phyloP scores from a whole-genome alignment of 2,329 filamentous ascomycete genomes.

The Botrytis porri region DNA sequence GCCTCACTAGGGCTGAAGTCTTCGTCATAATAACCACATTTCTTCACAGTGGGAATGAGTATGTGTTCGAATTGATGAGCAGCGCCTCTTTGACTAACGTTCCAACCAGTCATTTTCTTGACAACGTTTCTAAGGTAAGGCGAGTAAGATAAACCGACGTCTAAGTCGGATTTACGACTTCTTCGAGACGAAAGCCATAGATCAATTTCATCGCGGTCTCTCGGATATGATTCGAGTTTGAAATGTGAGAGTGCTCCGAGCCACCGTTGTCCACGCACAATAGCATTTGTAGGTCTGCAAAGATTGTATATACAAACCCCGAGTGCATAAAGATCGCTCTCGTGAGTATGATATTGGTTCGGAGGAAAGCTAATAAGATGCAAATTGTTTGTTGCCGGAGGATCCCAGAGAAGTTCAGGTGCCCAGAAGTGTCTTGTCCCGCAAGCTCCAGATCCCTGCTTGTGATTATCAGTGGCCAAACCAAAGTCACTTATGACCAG shows the following conservation, averaged over 20 bases:
- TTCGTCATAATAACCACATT: neutral
- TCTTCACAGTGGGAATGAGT: neutral
- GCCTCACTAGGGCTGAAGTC: conserved; percentile 3
- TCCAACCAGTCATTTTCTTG: conserved; percentile 2
- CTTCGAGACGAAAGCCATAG: neutral
- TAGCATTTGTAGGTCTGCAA: neutral
- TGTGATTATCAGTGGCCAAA: conserved; percentile 27
- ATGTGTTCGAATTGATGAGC: neutral
- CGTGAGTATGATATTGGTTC: conserved; percentile 20
- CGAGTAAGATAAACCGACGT: neutral
- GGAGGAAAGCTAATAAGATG: conserved; percentile 19
- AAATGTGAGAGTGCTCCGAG: conserved; percentile 12
- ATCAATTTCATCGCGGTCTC: neutral
- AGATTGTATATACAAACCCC: conserved; percentile 29
- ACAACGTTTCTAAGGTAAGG: neutral
- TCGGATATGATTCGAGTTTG: conserved; percentile 1
- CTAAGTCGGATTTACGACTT: neutral
- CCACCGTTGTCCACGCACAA: neutral
- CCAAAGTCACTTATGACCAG: conserved; percentile 36
- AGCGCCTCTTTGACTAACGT: neutral
- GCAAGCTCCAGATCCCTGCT: conserved; percentile 16
- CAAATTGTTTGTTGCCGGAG: conserved; percentile 21
- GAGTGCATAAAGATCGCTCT: conserved; percentile 33
- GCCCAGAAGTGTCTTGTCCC: conserved; percentile 28
- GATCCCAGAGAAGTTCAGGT: conserved; percentile 29